A percentile compares a stretch with the other conserved stretches of the same genome.
Evolutionary conservation across 352 stramenopile genomes (phyloP).

Genomic region (Globisporangium megalacanthum): DNA sequence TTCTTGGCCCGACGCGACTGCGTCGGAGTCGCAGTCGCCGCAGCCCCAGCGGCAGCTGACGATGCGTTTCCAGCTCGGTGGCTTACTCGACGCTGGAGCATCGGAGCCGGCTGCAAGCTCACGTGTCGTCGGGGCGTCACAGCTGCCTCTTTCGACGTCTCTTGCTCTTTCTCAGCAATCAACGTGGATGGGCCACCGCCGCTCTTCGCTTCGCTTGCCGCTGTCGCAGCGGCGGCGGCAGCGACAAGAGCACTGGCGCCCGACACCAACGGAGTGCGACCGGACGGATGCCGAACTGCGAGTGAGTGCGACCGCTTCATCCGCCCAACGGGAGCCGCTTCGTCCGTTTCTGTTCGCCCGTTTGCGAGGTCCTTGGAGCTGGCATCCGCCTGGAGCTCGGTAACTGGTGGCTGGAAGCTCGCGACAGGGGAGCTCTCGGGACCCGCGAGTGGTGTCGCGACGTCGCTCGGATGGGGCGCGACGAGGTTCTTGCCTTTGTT

Average conservation of each 20-base stretch:
- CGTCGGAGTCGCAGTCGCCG: neutral
- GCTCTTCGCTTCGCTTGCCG: neutral
- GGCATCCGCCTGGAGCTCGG: too few relatives aligned
- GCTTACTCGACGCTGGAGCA: constrained; percentile 16
- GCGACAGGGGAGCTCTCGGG: neutral
- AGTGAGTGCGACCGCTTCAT: constrained; percentile 10
- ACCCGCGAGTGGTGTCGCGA: neutral
- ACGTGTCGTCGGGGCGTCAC: constrained; percentile 2
- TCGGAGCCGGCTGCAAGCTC: constrained; percentile 8
- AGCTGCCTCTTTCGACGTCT: neutral
- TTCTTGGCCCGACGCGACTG: constrained; percentile 21
- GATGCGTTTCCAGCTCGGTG: constrained; percentile 7
- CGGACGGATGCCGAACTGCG: neutral
- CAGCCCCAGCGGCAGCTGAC: neutral
- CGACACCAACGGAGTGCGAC: neutral
- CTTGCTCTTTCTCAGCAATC: neutral
- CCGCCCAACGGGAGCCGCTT: neutral
- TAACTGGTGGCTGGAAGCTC: neutral
- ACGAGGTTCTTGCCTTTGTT: constrained; percentile 12
- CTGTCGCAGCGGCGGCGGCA: neutral
- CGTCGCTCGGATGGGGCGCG: constrained; percentile 3
- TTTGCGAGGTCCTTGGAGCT: neutral
- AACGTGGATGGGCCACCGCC: neutral
- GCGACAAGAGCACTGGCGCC: neutral
- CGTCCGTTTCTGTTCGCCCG: neutral